Conservation (phyloP, 176 grass and related monocot species). For the sorghum (Sorghum bicolor) region DNA sequence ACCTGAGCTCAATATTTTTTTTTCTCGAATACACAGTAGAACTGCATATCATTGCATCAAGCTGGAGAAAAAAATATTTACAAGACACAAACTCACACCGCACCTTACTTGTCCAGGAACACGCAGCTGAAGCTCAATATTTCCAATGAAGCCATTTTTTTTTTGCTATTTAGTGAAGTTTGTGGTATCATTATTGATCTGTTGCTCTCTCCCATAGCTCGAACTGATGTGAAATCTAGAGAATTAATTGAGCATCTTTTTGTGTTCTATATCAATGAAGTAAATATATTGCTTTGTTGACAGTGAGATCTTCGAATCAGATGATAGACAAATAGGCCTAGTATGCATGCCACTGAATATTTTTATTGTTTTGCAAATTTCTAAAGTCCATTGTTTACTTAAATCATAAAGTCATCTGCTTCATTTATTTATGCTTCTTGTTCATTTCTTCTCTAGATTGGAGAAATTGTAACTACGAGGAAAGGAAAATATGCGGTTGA, state of each 20-base stretch:
- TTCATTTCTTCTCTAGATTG: conserved; percentile 60
- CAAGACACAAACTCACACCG: neutral
- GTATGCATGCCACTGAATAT: neutral
- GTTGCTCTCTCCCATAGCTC: neutral
- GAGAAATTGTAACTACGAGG: conserved; percentile 66
- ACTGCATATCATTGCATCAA: neutral
- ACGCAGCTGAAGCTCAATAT: neutral
- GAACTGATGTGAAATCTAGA: neutral
- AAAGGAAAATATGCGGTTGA: conserved; percentile 91
- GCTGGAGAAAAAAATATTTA: neutral
- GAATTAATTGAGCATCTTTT: neutral
- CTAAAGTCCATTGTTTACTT: neutral
- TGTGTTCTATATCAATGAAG: neutral
- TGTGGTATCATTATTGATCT: neutral
- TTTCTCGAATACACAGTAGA: neutral
- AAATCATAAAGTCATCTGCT: neutral
- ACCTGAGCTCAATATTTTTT: neutral
- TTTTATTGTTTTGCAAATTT: conserved; percentile 11
- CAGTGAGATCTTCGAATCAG: conserved; percentile 1
- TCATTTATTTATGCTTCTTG: conserved; percentile 9
- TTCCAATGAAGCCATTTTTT: neutral
- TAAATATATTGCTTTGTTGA: conserved; percentile 4
- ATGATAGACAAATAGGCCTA: conserved; percentile 5
- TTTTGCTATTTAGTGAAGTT: neutral
- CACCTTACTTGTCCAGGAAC: neutral